Conservation (phyloP, 1,284 basidiomycete genomes). For the Sanghuangporus sanghuang region DNA sequence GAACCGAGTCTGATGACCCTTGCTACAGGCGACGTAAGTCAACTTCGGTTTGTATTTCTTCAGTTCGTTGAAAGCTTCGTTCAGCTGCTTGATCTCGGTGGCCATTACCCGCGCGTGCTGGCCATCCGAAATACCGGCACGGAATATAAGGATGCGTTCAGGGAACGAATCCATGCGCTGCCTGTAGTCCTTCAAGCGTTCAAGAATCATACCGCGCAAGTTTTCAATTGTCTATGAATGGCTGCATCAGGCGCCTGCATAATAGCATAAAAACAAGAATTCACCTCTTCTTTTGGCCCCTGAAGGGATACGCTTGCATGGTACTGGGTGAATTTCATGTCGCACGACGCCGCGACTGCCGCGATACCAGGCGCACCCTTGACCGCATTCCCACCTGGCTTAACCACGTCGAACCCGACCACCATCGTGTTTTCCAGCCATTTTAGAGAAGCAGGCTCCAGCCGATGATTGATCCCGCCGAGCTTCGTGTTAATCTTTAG, state of each 20-base stretch:
- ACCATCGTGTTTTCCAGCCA: conserved; percentile 79
- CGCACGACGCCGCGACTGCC: background rate
- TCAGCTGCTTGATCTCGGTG: conserved; percentile 53
- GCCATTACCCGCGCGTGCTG: conserved; percentile 55
- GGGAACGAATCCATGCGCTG: conserved; percentile 50
- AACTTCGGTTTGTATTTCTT: conserved; percentile 55
- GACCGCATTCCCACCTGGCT: background rate
- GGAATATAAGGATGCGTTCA: conserved; percentile 60
- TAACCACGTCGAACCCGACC: conserved; percentile 22
- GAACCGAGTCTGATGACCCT: conserved; percentile 71
- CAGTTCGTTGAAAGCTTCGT: conserved; percentile 51
- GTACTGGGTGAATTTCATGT: background rate
- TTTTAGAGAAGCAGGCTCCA: conserved; percentile 47
- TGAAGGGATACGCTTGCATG: conserved; percentile 2
- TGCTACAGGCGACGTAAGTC: conserved; percentile 71
- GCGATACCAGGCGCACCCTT: conserved; percentile 3
- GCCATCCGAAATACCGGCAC: conserved; percentile 68
- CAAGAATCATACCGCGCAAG: conserved; percentile 58
- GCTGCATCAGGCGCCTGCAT: background rate
- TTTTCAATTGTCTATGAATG: conserved; percentile 55
- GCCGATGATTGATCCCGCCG: conserved; percentile 67
- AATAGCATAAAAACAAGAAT: conserved; percentile 11
- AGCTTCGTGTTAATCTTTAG: conserved; percentile 69
- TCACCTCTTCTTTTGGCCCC: conserved; percentile 30
- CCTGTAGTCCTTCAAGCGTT: conserved; percentile 54